Conservation (phyloP, 192 early-diverging fungal species). For the Obelidium mucronatum region DNA sequence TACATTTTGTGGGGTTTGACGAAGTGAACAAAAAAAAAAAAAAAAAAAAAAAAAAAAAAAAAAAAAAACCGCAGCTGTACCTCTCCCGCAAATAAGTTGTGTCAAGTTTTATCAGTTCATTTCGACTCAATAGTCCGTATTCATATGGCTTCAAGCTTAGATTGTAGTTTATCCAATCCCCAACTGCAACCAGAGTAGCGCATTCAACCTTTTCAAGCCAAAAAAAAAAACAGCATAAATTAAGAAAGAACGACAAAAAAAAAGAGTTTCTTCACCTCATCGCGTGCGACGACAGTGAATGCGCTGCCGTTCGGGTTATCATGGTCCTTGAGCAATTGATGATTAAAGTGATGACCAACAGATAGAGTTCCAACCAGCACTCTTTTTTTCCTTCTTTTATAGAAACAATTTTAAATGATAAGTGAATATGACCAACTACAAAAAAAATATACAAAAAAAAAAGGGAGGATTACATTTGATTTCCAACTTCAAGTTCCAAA, state of each 20-base stretch:
- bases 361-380: conserved; percentile 4
- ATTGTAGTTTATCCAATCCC: background rate
- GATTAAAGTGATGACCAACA: conserved; percentile 18
- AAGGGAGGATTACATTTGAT: background rate
- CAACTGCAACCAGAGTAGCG: conserved; percentile 9
- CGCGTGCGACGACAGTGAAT: background rate
- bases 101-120: background rate
- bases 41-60: background rate
- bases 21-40: background rate
- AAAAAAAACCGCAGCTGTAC: background rate
- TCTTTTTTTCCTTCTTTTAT: background rate
- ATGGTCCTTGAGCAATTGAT: conserved; percentile 1
- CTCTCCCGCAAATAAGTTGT: background rate
- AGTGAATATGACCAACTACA: no score
- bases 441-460: background rate
- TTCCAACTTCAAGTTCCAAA: background rate
- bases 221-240: no score
- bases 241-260: no score
- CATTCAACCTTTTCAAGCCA: no score
- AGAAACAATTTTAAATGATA: no score
- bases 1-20: background rate
- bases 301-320: background rate
- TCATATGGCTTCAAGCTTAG: background rate
- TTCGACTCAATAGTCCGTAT: background rate
- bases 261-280: no score